Conservation (phyloP, 208 protist species). For the Leishmania tarentolae region DNA sequence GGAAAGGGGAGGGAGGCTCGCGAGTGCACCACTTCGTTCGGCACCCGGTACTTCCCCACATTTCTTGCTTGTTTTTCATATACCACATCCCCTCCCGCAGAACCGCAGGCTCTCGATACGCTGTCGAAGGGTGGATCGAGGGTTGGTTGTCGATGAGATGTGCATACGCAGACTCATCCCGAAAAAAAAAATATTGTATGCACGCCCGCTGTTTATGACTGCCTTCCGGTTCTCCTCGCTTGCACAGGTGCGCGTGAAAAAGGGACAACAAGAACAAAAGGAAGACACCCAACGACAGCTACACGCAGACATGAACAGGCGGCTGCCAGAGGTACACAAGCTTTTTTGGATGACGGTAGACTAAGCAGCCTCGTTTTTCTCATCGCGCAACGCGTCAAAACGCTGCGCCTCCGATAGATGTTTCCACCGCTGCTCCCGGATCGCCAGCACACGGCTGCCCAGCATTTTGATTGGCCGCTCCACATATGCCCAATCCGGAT, state of each 20-base stretch:
- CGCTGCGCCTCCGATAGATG: conserved; percentile 45
- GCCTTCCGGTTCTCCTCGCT: neutral
- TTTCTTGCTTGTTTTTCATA: neutral
- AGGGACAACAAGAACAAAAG: neutral
- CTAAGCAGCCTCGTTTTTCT: neutral
- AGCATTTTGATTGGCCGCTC: conserved; percentile 71
- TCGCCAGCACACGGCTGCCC: conserved; percentile 68
- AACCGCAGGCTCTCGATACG: neutral
- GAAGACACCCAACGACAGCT: neutral
- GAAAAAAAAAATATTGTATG: neutral
- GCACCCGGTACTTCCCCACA: neutral
- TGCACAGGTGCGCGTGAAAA: neutral
- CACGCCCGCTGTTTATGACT: neutral
- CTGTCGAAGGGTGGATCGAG: neutral
- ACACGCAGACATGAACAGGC: neutral
- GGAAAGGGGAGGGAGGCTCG: neutral
- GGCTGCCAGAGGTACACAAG: neutral
- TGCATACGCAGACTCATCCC: neutral
- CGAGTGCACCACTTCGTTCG: neutral
- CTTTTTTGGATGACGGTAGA: neutral
- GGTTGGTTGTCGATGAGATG: neutral
- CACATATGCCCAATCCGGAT: conserved; percentile 82
- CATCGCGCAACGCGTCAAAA: conserved; percentile 20
- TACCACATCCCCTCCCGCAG: neutral
- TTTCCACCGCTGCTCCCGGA: conserved; percentile 64